Base-by-base conservation (phyloP, 331 rosid species). In the Saraca asoca region DNA sequence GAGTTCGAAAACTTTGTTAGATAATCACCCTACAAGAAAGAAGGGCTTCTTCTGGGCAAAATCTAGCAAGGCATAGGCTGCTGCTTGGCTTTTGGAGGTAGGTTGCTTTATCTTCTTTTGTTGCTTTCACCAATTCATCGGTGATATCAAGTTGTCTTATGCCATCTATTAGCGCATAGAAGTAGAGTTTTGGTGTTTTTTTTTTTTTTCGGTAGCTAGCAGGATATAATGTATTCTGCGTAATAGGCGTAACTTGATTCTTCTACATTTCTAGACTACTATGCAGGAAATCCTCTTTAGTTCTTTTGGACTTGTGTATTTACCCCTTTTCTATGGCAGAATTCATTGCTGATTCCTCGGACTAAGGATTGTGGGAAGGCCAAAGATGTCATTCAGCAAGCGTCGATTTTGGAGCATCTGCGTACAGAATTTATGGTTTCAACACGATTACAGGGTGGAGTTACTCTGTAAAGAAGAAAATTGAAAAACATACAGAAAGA, bases 41-140 rank as follows among this genome's bases (percentile, higher is more conserved):
- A 92, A 85, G 77, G 96, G 98, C 39, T 89, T 89, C 85, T 92
- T 92, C 84, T 89, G 96, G 98, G 83, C 89, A 31, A 89, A 84
- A 79, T 87, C 91, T 58, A 82, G 85, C 77, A 92, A 80, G 71
- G 69, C 69, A 66, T 89, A 83, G 79, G 72, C 80, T 37, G 52
- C 53, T 50, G 41, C 69, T 9, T 35, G 38, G 76, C 75, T 71
- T 67, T 56, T 69, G 55, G 64, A 86, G 93, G 96, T 86, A 73
- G 65, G 76, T 71, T 62, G 20, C 68, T 48, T 53, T 43, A 17
- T 69, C 65, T 64, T 48, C 35, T 48, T 70, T 38, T 70, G 74
- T 24, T 70, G 48, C 70, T 68, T 67, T 51, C 64, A 39, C 35
- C 52, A 11, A 53, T 55, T 55, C 67, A 68, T 72, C 58, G 39